These are phyloP conservation scores for Apiotrichum siamense DNA, from an alignment of 1,284 basidiomycete genomes.

Conservation along the genomic window DNA sequence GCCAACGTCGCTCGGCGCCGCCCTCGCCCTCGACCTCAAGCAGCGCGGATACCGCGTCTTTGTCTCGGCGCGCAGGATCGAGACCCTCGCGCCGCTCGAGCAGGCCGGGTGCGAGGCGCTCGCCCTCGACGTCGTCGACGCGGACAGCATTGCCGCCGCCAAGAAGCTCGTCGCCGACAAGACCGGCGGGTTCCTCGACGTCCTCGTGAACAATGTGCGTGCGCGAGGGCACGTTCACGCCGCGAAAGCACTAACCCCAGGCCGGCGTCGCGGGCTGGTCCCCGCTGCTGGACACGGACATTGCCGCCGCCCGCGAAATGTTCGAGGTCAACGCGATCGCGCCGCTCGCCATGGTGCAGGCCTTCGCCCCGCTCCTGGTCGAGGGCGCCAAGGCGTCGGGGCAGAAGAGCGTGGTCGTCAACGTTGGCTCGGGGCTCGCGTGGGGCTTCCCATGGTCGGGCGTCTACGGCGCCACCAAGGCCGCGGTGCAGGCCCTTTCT, in stretches of 20 bases:
- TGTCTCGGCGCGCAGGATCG: constrained; percentile 12
- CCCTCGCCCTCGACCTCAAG: constrained; percentile 9
- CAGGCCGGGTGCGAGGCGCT: constrained; percentile 4
- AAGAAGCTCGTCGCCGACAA: not conserved
- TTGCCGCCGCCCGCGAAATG: constrained; percentile 4
- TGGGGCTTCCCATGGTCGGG: constrained; percentile 13
- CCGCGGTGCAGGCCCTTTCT: constrained; percentile 10
- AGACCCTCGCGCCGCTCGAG: constrained; percentile 4
- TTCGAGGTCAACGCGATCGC: constrained; percentile 25
- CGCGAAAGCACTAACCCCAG: not conserved
- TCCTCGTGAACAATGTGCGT: constrained; percentile 21
- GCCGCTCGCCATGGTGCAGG: constrained; percentile 18
- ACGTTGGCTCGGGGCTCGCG: constrained; percentile 16
- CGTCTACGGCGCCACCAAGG: constrained; percentile 11
- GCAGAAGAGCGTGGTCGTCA: constrained; percentile 12
- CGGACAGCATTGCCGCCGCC: constrained; percentile 7
- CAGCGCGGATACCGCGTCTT: constrained; percentile 11
- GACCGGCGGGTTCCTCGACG: constrained; percentile 13
- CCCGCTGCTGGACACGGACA: constrained; percentile 8
- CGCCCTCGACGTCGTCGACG: constrained; percentile 12
- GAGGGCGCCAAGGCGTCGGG: not conserved
- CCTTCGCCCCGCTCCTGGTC: constrained; percentile 9
- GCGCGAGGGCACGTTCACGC: not conserved
- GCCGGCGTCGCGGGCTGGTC: not conserved
- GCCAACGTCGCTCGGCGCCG: constrained; percentile 7